Base-by-base conservation (phyloP, 2,329 filamentous ascomycete genomes). In the Chrysosphaeria jannelii region DNA sequence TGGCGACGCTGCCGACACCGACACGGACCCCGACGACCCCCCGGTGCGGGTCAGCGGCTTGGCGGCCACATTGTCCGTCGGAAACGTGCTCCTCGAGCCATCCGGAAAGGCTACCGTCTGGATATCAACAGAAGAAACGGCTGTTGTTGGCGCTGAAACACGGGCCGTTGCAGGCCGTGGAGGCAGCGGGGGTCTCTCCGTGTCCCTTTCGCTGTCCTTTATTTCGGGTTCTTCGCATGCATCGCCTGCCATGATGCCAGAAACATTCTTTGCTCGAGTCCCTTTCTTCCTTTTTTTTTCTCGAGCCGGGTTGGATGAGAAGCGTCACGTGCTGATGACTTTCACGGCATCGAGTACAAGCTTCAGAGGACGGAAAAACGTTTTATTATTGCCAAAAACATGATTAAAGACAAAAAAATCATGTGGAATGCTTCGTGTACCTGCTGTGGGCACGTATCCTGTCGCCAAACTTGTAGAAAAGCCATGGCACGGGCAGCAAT, bases 81-180 rank as follows among this genome's bases (percentile, higher is more conserved):
- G 43, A 35, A 69, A 68, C 2, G 58, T 66, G 18, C 69, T 65
- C 28, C 61, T 53, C 11, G 60, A 59, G 26, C 60, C 63, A 39
- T 75, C 71, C 8, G 62, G 63, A 30, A 71, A 68, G 2, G 65
- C 64, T 23, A 79, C 53, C 0, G 70, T 74, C 34, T 75, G 69
- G 26, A 79, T 67, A 33, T 81, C 78, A 30, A 78, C 56, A 10
- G 75, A 57, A 1, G 76, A 81, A 9, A 93, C 38, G 7, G 78
- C 78, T 1, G 78, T 91, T 4, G 79, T 91, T 22, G 81, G 63
- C 28, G 62, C 64, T 2, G 69, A n/a, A n/a, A n/a, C n/a, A n/a
- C n/a, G n/a, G n/a, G n/a, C n/a, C n/a, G n/a, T n/a, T n/a, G n/a
- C n/a, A n/a, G n/a, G n/a, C n/a, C n/a, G n/a, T n/a, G n/a, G n/a